These are phyloP conservation scores for Lodderomyces elongisporus DNA, from an alignment of 1,139 yeast species.

Conservation along the genomic window DNA sequence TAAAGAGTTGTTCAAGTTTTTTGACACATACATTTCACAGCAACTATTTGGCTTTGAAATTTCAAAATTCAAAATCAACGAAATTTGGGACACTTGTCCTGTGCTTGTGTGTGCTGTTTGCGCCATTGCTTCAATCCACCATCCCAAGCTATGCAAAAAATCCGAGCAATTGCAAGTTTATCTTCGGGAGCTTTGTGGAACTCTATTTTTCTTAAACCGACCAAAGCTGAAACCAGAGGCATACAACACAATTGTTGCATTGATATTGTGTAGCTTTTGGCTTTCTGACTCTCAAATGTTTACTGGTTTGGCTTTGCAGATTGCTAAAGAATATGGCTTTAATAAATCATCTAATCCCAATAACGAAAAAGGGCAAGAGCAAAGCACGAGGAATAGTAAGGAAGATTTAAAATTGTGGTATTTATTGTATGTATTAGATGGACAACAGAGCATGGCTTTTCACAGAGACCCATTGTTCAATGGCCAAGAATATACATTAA, in stretches of 20 bases:
- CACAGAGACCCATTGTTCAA: conserved; percentile 54
- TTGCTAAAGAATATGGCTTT: conserved; percentile 54
- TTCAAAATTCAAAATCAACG: conserved; percentile 44
- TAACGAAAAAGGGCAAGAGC: not conserved
- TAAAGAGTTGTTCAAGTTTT: conserved; percentile 43
- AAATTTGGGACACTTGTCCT: conserved; percentile 55
- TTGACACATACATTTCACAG: conserved; percentile 54
- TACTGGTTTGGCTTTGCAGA: conserved; percentile 61
- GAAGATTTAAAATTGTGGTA: conserved; percentile 62
- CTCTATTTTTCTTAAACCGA: conserved; percentile 38
- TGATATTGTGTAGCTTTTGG: conserved; percentile 68
- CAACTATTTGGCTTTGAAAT: conserved; percentile 66
- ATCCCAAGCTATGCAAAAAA: conserved; percentile 38
- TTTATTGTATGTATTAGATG: conserved; percentile 61
- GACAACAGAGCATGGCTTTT: conserved; percentile 62
- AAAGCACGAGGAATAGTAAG: too few species aligned
- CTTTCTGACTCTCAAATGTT: conserved; percentile 60
- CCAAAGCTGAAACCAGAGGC: conserved; percentile 47
- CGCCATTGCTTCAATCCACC: conserved; percentile 61
- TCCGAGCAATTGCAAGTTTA: conserved; percentile 36
- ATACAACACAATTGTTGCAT: conserved; percentile 56
- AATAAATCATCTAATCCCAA: conserved; percentile 27
- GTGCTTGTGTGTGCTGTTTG: conserved; percentile 58
- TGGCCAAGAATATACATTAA: conserved; percentile 40
- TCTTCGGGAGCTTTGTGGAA: conserved; percentile 43